These are phyloP conservation scores for Penicillium macrosclerotiorum DNA, from an alignment of 495 filamentous ascomycete genomes.

Conservation along the genomic window DNA sequence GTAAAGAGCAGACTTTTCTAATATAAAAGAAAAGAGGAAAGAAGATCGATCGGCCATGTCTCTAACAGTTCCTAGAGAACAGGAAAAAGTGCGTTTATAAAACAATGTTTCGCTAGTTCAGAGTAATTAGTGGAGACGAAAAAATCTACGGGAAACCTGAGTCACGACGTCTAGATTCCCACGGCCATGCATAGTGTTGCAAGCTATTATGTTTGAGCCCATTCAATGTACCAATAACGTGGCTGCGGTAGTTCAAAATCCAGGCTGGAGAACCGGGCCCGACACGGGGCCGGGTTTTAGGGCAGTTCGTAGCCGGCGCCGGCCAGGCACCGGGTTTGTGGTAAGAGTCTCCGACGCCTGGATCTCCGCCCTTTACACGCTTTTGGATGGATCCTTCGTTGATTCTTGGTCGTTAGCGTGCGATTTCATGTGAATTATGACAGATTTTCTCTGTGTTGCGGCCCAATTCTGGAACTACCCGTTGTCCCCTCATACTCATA, in stretches of 20 bases:
- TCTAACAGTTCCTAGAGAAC: background rate
- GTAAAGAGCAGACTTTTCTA: background rate
- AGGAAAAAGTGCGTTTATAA: slow-evolving; percentile 14
- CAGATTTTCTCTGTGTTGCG: slow-evolving; percentile 4
- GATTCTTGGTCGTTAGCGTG: slow-evolving; percentile 1
- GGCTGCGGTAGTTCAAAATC: slow-evolving; percentile 18
- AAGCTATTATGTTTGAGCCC: slow-evolving; percentile 19
- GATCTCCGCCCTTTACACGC: slow-evolving; percentile 5
- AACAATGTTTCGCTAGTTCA: background rate
- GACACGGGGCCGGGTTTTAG: slow-evolving; percentile 28
- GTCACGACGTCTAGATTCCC: slow-evolving; percentile 18
- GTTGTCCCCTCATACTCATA: background rate
- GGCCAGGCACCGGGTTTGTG: slow-evolving; percentile 26
- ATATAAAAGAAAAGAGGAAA: background rate
- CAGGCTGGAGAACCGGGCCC: slow-evolving; percentile 20
- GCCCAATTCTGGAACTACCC: slow-evolving; percentile 10
- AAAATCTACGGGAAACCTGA: slow-evolving; percentile 11
- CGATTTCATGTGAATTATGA: slow-evolving; percentile 12
- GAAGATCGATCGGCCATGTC: slow-evolving; percentile 2
- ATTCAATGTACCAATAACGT: slow-evolving; percentile 17
- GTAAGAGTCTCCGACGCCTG: slow-evolving; percentile 11
- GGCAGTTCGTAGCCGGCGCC: slow-evolving; percentile 19
- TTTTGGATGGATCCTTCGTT: background rate
- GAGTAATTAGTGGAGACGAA: slow-evolving; percentile 11
- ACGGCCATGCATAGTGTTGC: slow-evolving; percentile 13